phyloP scores from a whole-genome alignment of 805 yeast species.

The Yamadazyma sp. region DNA sequence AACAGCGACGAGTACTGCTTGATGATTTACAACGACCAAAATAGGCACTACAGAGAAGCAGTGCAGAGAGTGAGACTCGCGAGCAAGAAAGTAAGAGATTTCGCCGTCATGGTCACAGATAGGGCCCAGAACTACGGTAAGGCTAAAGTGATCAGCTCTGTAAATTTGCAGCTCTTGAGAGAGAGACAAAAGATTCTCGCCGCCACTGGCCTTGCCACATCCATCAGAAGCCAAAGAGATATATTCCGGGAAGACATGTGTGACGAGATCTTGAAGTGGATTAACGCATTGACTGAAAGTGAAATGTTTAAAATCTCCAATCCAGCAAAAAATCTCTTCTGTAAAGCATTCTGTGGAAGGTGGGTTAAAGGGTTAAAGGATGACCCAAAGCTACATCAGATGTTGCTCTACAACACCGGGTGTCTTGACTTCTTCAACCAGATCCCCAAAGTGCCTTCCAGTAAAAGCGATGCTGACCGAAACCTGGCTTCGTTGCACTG shows the following conservation, averaged over 20 bases:
- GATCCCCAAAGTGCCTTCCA: conserved; percentile 38
- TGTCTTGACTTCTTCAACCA: conserved; percentile 32
- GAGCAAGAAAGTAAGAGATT: conserved; percentile 61
- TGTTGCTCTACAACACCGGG: conserved; percentile 27
- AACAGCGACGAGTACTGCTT: conserved; percentile 54
- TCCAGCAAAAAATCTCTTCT: conserved; percentile 48
- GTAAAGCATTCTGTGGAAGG: conserved; percentile 56
- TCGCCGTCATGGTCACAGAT: conserved; percentile 71
- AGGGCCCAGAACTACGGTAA: conserved; percentile 64
- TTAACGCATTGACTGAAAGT: conserved; percentile 56
- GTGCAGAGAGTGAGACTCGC: conserved; percentile 61
- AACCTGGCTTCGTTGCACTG: conserved; percentile 30
- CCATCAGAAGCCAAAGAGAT: conserved; percentile 68
- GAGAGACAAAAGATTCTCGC: conserved; percentile 57
- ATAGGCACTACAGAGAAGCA: conserved; percentile 73
- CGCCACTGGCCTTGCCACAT: conserved; percentile 63
- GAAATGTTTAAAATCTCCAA: conserved; percentile 51
- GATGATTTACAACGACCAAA: conserved; percentile 75
- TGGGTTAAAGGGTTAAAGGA: conserved; percentile 57
- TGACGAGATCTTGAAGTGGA: conserved; percentile 67
- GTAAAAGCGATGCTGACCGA: conserved; percentile 8
- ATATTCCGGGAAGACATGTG: conserved; percentile 79
- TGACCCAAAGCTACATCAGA: conserved; percentile 14
- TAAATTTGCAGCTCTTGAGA: conserved; percentile 48
- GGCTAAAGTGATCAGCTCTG: conserved; percentile 63